Evolutionary conservation across 768 basidiomycete species (phyloP).

Genomic region (Tephrocybe sp.): DNA sequence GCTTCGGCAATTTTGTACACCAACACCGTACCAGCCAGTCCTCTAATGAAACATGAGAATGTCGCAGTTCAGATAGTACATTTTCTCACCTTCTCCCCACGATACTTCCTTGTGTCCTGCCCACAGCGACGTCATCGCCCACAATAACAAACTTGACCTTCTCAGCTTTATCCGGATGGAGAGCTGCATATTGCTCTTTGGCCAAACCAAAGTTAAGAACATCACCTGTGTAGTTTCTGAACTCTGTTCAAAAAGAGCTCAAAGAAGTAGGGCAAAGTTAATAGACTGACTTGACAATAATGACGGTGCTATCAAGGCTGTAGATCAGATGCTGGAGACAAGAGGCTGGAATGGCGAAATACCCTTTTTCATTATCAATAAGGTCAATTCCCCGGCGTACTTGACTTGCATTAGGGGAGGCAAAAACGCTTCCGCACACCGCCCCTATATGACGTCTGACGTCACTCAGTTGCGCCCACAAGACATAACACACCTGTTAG

Average conservation of each 20-base stretch:
- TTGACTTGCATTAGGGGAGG: constrained; percentile 85
- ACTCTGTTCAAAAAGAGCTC: neutral
- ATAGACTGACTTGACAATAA: constrained; percentile 70
- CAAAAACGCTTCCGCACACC: constrained; percentile 88
- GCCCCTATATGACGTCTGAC: constrained; percentile 44
- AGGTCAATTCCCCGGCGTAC: constrained; percentile 80
- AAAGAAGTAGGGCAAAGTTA: neutral
- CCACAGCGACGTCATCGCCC: constrained; percentile 89
- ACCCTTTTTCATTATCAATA: constrained; percentile 73
- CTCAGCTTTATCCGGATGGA: constrained; percentile 65
- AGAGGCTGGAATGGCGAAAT: constrained; percentile 20
- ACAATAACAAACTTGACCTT: constrained; percentile 77
- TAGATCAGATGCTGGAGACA: neutral
- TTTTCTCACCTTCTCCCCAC: constrained; percentile 71
- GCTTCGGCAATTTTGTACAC: constrained; percentile 94
- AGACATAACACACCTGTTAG: constrained; percentile 68
- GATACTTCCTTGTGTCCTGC: constrained; percentile 74
- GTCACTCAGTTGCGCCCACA: no score
- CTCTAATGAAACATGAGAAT: constrained; percentile 42
- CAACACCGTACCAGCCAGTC: constrained; percentile 77
- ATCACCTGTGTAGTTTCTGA: constrained; percentile 87
- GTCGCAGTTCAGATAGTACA: neutral
- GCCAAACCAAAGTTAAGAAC: constrained; percentile 91
- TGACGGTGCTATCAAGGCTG: constrained; percentile 57
- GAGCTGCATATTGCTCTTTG: constrained; percentile 77